phyloP scores from a whole-genome alignment of 192 early-diverging fungal species.

The Umbelopsis isabellina region DNA sequence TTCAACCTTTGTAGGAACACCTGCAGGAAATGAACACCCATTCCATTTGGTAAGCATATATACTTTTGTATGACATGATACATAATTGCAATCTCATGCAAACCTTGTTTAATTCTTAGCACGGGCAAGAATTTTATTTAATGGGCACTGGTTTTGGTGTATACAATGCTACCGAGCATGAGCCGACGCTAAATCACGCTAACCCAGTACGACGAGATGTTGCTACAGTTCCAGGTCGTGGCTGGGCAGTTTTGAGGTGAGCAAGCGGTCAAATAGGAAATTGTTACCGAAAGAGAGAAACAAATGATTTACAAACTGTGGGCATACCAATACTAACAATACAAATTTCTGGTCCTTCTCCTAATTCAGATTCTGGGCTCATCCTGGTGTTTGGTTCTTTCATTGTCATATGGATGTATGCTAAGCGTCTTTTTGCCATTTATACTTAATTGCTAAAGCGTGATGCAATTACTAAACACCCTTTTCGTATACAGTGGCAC shows the following conservation, averaged over 20 bases:
- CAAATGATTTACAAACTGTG: too few species aligned
- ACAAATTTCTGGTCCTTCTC: background rate
- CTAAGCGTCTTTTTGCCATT: background rate
- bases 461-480: background rate
- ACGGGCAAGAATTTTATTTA: constrained; percentile 72
- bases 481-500: constrained; percentile 34
- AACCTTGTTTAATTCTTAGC: constrained; percentile 18
- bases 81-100: background rate
- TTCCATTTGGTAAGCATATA: constrained; percentile 55
- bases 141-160: constrained; percentile 46
- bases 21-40: constrained; percentile 46
- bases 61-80: background rate
- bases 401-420: constrained; percentile 30
- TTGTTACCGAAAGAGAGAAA: too few species aligned
- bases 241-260: constrained; percentile 46
- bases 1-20: background rate
- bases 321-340: background rate
- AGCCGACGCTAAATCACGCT: constrained; percentile 24
- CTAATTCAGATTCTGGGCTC: constrained; percentile 1
- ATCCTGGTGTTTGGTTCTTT: constrained; percentile 25
- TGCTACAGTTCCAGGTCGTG: constrained; percentile 53
- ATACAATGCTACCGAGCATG: constrained; percentile 50
- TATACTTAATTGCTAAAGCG: background rate
- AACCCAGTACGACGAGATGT: constrained; percentile 64
- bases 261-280: too few species aligned